Evolutionary conservation across 768 basidiomycete genomes (phyloP), one percentile per base, ranked within the genome.

Genomic region (Pleurotus citrinopileatus): DNA sequence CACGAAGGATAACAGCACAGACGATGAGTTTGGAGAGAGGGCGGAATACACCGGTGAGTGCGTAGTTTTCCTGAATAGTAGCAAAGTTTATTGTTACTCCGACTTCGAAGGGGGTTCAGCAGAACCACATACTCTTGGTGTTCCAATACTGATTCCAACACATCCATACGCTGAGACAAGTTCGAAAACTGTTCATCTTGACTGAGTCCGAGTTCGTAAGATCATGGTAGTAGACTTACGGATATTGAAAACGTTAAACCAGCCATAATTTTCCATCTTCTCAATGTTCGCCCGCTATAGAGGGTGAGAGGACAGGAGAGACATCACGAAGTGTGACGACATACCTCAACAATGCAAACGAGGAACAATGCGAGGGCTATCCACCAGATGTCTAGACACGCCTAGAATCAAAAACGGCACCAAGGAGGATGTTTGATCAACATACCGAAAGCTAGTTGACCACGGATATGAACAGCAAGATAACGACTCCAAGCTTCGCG

Each of bases 331-430:
- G 48, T 44, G 12, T 4, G 29, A 15, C 6, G 15, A 22, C 78
- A 53, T 57, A 91, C 92, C 80, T 98, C 96, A 57, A 96, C 84
- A 59, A 98, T 96, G 65, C 94, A 97, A 37, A 98, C 75, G 1
- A 96, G 67, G 70, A 94, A 94, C 12, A 98, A 68, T 0, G 91
- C 93, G 10, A 92, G 67, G 0, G 75, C 89, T n/a, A 98, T 68
- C 94, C 93, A 97, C 95, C 95, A 97, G 81, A 97, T 92, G 68
- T 97, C 94, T 94, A 57, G 6, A n/a, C n/a, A n/a, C n/a, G 53
- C 15, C 10, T 43, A 38, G 55, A 55, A 8, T 47, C 10, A 48
- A 53, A n/a, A 23, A 5, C 29, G 28, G 22, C 15, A 51, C 13
- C 2, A 19, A 7, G 17, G 1, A 7, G 19, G 7, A 20, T 48